A percentile compares a stretch with the other conserved stretches of the same genome.
Evolutionary conservation across 2,329 filamentous ascomycete species (phyloP).

Genomic region (Rugonectria rugulosa): DNA sequence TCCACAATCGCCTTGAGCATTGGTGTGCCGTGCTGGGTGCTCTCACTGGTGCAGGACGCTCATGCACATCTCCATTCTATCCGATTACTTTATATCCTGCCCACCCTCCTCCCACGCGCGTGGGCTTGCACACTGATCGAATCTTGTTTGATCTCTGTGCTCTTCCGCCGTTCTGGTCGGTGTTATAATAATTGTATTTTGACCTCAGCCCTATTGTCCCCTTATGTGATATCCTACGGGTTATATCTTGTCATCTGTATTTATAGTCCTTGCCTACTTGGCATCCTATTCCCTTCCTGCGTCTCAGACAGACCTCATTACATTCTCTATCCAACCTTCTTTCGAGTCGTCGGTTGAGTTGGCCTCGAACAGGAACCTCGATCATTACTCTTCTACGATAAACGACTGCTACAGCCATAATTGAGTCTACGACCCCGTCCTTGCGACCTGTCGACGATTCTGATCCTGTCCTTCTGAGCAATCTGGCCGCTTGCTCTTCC

Average conservation of each 20-base stretch:
- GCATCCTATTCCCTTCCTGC: constrained; percentile 11
- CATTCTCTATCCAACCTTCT: too few species aligned
- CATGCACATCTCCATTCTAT: constrained; percentile 31
- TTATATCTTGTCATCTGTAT: constrained; percentile 6
- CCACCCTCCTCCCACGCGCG: constrained; percentile 37
- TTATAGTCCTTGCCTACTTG: constrained; percentile 11
- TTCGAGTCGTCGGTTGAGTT: too few species aligned
- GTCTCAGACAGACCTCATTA: constrained; percentile 2
- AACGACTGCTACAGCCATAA: too few species aligned
- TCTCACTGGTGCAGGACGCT: constrained; percentile 22
- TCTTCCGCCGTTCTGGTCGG: constrained; percentile 15
- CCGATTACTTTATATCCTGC: constrained; percentile 42
- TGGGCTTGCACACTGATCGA: constrained; percentile 21
- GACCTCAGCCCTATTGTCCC: constrained; percentile 20
- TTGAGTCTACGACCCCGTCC: not conserved
- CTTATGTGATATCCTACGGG: constrained; percentile 22
- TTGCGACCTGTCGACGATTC: constrained; percentile 1
- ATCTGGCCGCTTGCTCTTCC: constrained; percentile 1
- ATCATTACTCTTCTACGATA: too few species aligned
- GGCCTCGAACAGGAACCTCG: too few species aligned
- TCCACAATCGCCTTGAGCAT: constrained; percentile 31
- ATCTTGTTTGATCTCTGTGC: constrained; percentile 26
- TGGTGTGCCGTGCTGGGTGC: constrained; percentile 22
- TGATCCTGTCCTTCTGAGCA: constrained; percentile 1
- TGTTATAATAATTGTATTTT: constrained; percentile 20